Base-by-base conservation (phyloP, 2,329 filamentous ascomycete species). In the Fusarium sp. region DNA sequence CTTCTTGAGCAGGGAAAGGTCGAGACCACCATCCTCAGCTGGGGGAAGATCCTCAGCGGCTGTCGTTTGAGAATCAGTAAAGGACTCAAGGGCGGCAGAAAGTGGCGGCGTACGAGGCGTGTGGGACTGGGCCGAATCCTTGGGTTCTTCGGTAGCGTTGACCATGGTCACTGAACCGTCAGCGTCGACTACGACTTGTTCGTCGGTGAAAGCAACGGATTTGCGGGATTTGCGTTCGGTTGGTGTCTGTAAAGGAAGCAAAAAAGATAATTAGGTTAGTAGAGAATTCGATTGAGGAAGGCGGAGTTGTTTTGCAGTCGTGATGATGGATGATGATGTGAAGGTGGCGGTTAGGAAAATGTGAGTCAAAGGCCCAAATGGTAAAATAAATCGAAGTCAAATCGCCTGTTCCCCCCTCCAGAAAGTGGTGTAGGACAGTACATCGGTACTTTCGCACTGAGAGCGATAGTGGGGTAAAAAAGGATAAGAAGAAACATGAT, bases 181-280 rank as follows among this genome's bases (percentile, higher is more conserved):
- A 81, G 89, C 89, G 84, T 97, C 93, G 80, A 98, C 94, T 76
- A 97, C 90, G 72, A 92, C 88, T 75, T 93, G 89, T 77, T 93
- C 93, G 82, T 96, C 92, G 79, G 91, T 94, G 81, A 98, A 98
- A 71, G 94, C 91, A 77, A 98, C 95, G 46, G 93, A 97, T 84
- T 98, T 97, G 83, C 94, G 92, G 77, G 91, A 89, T 81, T 92
- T 94, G 78, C 88, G 87, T 76, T 90, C 86, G 74, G 79, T 55
- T 44, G 70, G 72, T 50, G 53, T 65, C 71, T 74, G 63, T 50
- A 68, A 71, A 65, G 26, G 48, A 67, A 64, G 50, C 67, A 41
- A 71, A 61, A 60, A 52, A 69, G 56, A 56, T 61, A 42, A 48
- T 42, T 31, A 37, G 12, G 60, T 71, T 68, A 73, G 66, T 66